Percentiles rank a stretch among this genome's conserved stretches.
These are phyloP conservation scores for Scheffersomyces quercinus DNA, from an alignment of 1,139 yeast species.

Conservation along the genomic window DNA sequence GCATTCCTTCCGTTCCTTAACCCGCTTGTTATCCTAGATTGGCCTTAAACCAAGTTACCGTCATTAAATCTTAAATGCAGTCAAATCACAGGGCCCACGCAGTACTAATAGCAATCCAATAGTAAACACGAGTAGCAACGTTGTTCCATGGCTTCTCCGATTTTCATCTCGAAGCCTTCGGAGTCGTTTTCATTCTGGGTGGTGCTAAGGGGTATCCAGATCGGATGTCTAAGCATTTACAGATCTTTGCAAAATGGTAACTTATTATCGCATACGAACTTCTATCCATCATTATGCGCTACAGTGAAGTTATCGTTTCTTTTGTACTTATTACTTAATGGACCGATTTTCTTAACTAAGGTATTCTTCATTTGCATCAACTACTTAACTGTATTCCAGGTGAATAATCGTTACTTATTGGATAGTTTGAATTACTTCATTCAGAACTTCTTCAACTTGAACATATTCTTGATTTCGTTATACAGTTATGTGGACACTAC, in stretches of 20 bases:
- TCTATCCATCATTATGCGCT: constrained; percentile 33
- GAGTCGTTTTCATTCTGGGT: constrained; percentile 46
- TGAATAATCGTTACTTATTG: constrained; percentile 1
- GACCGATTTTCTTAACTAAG: constrained; percentile 10
- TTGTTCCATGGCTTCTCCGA: constrained; percentile 46
- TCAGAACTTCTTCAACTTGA: constrained; percentile 38
- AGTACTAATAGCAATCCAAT: too few species aligned
- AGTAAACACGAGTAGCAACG: too few species aligned
- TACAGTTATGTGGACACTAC: constrained; percentile 37
- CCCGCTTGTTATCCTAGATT: too few species aligned
- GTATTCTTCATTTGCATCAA: constrained; percentile 4
- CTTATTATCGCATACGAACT: constrained; percentile 30
- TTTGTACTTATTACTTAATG: constrained; percentile 7
- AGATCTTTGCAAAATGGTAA: constrained; percentile 50
- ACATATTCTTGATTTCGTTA: constrained; percentile 42
- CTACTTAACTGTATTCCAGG: background rate
- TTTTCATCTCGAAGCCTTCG: constrained; percentile 50
- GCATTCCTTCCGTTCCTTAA: too few species aligned
- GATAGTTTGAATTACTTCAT: constrained; percentile 1
- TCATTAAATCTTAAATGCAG: too few species aligned
- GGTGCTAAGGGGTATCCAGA: constrained; percentile 54
- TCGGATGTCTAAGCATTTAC: constrained; percentile 50
- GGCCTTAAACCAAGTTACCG: too few species aligned
- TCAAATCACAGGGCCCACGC: too few species aligned
- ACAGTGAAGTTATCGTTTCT: constrained; percentile 29